Base-by-base conservation (phyloP, 1,284 basidiomycete species). In the Trichosporon sp. region DNA sequence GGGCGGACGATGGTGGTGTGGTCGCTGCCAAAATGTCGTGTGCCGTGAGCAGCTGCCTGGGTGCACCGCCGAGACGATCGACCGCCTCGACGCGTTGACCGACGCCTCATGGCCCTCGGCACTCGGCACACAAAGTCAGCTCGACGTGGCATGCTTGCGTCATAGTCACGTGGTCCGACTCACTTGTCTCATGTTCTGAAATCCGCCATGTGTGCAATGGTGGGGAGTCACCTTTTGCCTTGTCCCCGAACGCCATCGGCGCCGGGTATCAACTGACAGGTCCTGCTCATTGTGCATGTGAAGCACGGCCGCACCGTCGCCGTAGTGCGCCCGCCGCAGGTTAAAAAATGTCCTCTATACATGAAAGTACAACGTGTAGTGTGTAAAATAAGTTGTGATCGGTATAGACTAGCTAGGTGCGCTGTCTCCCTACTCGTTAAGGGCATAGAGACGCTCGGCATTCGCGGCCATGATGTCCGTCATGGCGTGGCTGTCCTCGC, bases 401-500 rank as follows among this genome's bases (percentile, higher is more conserved):
- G 11, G 13, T 16, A 37, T n/a, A n/a, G n/a, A n/a, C n/a, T n/a
- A n/a, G n/a, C n/a, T n/a, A n/a, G n/a, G n/a, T n/a, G n/a, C n/a
- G n/a, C n/a, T n/a, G n/a, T n/a, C n/a, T n/a, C n/a, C n/a, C n/a
- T n/a, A n/a, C n/a, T n/a, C n/a, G 34, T 37, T 37, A 16, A 54
- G 16, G 2, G 49, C 49, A 27, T 54, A 54, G 14, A 54, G 49
- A 1, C 49, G 27, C 49, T 54, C 49, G 14, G 76, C 78, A 49
- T 74, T 77, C 1, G 25, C 67, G 16, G 73, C 74, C 69, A 79
- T 73, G 36, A 79, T 69, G n/a, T 64, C 70, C 13, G 63, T 68
- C 59, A 93, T 83, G 34, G 85, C 87, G 33, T 88, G 87, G 75
- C 89, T 87, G 62, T 90, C 90, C 65, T 91, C 84, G 7, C 89